phyloP scores from a whole-genome alignment of 306 rosid genomes.

The Senna siamea region DNA sequence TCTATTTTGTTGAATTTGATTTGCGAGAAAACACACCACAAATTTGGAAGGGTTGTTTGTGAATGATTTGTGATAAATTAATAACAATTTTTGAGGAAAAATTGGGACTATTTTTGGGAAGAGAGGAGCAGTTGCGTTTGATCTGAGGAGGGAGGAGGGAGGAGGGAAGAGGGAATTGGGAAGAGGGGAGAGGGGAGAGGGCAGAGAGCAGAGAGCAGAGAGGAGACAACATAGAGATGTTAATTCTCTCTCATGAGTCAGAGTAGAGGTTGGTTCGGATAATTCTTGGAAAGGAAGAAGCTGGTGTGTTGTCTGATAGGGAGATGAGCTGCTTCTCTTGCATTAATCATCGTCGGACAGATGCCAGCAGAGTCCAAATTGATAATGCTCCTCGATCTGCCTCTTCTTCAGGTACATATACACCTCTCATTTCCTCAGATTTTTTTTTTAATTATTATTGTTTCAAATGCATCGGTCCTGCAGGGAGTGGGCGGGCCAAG shows the following conservation, averaged over 20 bases:
- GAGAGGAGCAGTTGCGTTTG: background rate
- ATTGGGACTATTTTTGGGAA: conserved; percentile 2
- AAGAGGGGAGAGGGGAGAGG: too few species aligned
- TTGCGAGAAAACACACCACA: background rate
- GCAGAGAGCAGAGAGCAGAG: too few species aligned
- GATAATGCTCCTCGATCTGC: conserved; percentile 38
- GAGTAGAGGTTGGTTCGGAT: background rate
- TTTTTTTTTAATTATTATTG: background rate
- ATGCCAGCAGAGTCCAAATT: conserved; percentile 48
- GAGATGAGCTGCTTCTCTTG: conserved; percentile 55
- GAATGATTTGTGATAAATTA: background rate
- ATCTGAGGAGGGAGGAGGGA: background rate
- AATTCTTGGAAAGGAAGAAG: background rate
- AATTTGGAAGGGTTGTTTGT: background rate
- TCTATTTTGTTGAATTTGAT: background rate
- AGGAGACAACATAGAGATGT: too few species aligned
- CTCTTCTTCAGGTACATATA: conserved; percentile 3
- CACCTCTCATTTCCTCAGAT: background rate
- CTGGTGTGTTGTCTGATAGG: background rate
- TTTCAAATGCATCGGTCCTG: background rate
- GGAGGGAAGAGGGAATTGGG: background rate
- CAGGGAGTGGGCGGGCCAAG: conserved; percentile 4
- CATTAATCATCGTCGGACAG: conserved; percentile 44
- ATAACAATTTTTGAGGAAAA: background rate
- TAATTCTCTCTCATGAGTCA: background rate